Evolutionary conservation across 257 asterid species (phyloP).

Genomic region (Marsdenia floribunda): DNA sequence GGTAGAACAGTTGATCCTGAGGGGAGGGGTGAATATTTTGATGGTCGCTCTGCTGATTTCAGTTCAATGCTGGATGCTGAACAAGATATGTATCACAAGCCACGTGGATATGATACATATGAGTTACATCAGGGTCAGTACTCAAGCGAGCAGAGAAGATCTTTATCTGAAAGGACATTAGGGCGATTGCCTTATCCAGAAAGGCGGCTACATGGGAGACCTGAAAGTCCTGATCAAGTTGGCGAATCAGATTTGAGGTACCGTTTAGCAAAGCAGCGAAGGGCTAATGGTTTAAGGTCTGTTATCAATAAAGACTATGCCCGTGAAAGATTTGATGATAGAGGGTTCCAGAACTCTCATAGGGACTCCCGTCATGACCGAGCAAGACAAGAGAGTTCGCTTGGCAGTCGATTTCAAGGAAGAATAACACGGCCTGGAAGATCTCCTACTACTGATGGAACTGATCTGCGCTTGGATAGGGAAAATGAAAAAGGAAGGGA

Average conservation of each 20-base stretch:
- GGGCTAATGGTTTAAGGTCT: constrained; percentile 72
- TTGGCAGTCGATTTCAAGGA: constrained; percentile 68
- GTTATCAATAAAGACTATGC: constrained; percentile 56
- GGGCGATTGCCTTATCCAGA: constrained; percentile 39
- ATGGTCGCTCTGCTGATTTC: constrained; percentile 45
- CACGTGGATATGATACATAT: constrained; percentile 40
- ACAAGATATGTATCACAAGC: constrained; percentile 47
- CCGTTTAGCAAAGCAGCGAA: constrained; percentile 57
- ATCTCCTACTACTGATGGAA: constrained; percentile 36
- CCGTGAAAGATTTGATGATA: constrained; percentile 39
- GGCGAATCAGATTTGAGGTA: constrained; percentile 63
- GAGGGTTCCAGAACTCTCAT: constrained; percentile 34
- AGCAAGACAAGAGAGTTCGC: constrained; percentile 39
- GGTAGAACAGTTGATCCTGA: constrained; percentile 54
- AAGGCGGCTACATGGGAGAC: constrained; percentile 47
- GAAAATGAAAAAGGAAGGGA: constrained; percentile 39
- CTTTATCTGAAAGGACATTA: constrained; percentile 45
- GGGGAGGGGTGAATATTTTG: constrained; percentile 40
- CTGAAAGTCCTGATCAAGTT: constrained; percentile 38
- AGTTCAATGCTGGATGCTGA: constrained; percentile 36
- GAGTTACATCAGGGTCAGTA: constrained; percentile 39
- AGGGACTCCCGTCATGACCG: constrained; percentile 34
- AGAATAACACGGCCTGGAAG: constrained; percentile 60
- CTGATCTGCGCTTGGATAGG: constrained; percentile 20
- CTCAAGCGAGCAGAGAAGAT: constrained; percentile 52